Percentiles rank a stretch among this genome's conserved stretches.
phyloP scores from a whole-genome alignment of 164 flowering plant species.

The Warburgia ugandensis region DNA sequence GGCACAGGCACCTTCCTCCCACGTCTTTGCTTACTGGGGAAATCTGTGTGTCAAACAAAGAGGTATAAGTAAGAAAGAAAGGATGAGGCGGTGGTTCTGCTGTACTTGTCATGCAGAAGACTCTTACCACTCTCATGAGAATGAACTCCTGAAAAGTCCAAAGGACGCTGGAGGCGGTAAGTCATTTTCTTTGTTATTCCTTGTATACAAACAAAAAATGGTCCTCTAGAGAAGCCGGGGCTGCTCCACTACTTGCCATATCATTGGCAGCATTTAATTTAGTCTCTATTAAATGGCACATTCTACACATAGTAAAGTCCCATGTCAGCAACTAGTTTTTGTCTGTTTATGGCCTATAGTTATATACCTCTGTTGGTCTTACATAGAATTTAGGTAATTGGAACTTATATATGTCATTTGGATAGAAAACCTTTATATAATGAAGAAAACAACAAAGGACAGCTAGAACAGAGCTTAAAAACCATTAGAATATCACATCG shows the following conservation, averaged over 20 bases:
- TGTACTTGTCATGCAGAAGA: conserved; percentile 17
- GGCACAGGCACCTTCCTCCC: no score
- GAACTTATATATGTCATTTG: no score
- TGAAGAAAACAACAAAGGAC: no score
- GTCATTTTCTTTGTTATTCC: background rate
- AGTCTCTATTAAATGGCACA: background rate
- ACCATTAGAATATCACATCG: no score
- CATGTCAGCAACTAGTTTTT: background rate
- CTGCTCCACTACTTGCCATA: background rate
- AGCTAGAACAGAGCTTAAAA: no score
- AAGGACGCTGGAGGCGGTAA: conserved; percentile 11
- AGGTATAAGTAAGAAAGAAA: conserved; percentile 16
- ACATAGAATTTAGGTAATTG: no score
- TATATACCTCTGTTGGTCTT: no score
- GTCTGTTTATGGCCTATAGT: background rate
- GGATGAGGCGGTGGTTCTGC: conserved; percentile 24
- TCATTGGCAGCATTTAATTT: background rate
- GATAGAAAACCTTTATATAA: no score
- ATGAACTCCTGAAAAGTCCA: conserved; percentile 16
- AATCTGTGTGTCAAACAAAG: no score
- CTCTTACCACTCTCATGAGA: conserved; percentile 10
- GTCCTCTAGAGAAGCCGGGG: background rate
- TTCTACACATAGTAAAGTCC: background rate
- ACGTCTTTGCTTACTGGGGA: no score
- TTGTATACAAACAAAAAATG: background rate